Evolutionary conservation across 208 protist genomes (phyloP).

Genomic region (Leishmania amazonensis): DNA sequence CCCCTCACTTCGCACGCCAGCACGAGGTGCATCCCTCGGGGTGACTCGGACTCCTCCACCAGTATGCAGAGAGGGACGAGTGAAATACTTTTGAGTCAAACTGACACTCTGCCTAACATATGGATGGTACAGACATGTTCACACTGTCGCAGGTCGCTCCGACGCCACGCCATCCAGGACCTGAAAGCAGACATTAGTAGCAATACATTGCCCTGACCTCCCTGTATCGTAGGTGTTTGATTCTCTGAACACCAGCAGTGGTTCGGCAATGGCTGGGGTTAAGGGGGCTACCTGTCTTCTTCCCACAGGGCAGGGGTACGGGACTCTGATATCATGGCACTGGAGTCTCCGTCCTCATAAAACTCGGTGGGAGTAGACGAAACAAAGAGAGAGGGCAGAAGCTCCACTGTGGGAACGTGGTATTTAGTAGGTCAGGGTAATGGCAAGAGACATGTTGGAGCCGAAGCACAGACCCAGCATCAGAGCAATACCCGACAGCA

Average conservation of each 20-base stretch:
- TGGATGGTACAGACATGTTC: not conserved
- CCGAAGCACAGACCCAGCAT: slow-evolving; percentile 59
- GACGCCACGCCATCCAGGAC: not conserved
- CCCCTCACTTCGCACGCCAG: not conserved
- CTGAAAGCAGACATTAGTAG: not conserved
- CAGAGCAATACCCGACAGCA: slow-evolving; percentile 47
- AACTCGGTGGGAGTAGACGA: not conserved
- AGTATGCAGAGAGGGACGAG: not conserved
- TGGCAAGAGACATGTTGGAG: slow-evolving; percentile 48
- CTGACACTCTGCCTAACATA: not conserved
- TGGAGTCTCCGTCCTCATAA: not conserved
- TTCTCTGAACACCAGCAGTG: not conserved
- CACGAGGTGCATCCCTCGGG: not conserved
- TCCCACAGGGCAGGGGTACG: not conserved
- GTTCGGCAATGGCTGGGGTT: not conserved
- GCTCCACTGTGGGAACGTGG: not conserved
- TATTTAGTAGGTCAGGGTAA: slow-evolving; percentile 42
- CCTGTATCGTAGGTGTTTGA: not conserved
- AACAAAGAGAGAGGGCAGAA: not conserved
- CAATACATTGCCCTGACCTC: not conserved
- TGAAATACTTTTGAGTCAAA: not conserved
- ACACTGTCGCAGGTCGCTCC: not conserved
- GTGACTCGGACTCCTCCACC: not conserved
- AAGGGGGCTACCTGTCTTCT: not conserved
- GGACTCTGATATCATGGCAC: not conserved